phyloP scores from a whole-genome alignment of 2,329 filamentous ascomycete genomes.

The Scedosporium aurantiacum region DNA sequence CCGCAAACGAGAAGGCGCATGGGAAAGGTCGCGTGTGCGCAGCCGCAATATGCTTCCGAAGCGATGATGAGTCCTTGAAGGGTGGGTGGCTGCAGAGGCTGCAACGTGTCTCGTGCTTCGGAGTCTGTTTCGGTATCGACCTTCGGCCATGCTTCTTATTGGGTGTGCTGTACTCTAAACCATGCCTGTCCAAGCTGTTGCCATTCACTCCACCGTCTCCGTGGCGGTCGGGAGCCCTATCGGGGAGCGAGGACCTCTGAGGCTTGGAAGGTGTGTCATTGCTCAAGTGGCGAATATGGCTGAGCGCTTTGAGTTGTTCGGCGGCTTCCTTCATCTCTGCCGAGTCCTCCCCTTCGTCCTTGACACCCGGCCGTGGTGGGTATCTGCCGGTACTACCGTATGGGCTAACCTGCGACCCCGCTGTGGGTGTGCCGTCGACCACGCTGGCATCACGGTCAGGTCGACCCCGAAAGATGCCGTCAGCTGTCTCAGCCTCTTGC shows the following conservation, averaged over 20 bases:
- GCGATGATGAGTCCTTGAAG: slow-evolving; percentile 55
- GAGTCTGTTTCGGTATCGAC: slow-evolving; percentile 33
- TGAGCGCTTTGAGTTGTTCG: slow-evolving; percentile 54
- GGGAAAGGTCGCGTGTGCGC: slow-evolving; percentile 65
- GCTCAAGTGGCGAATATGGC: slow-evolving; percentile 47
- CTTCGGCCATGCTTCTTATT: slow-evolving; percentile 22
- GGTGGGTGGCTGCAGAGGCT: slow-evolving; percentile 51
- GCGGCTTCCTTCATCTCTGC: slow-evolving; percentile 59
- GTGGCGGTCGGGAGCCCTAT: slow-evolving; percentile 22
- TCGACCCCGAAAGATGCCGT: background rate
- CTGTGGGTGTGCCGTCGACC: slow-evolving; percentile 1
- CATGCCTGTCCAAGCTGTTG: background rate
- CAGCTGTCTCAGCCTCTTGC: background rate
- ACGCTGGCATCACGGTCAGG: background rate
- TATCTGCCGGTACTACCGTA: slow-evolving; percentile 1
- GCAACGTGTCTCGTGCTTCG: slow-evolving; percentile 52
- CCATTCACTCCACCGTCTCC: slow-evolving; percentile 11
- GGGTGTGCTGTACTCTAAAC: slow-evolving; percentile 13
- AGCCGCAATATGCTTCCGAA: slow-evolving; percentile 56
- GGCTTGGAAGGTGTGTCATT: slow-evolving; percentile 24
- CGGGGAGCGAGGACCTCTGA: slow-evolving; percentile 22
- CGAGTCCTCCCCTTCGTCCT: slow-evolving; percentile 43
- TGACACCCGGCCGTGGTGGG: slow-evolving; percentile 1
- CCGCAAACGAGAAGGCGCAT: slow-evolving; percentile 77
- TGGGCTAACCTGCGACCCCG: slow-evolving; percentile 9